phyloP scores from a whole-genome alignment of 768 basidiomycete species.

The Rhizopogon roseolus region DNA sequence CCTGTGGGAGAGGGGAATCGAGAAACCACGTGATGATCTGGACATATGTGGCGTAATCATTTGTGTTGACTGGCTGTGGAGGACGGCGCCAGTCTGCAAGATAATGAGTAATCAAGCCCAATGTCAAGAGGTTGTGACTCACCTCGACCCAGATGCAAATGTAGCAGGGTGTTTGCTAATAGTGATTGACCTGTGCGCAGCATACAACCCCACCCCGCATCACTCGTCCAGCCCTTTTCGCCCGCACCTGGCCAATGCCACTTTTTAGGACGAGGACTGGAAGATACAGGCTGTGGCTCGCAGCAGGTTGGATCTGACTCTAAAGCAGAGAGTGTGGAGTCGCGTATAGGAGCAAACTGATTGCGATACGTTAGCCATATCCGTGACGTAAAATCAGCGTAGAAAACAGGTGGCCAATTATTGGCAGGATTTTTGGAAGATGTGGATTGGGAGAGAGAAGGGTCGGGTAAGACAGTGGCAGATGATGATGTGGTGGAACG shows the following conservation, averaged over 20 bases:
- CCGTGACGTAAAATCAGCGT: conserved; percentile 82
- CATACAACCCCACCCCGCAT: conserved; percentile 93
- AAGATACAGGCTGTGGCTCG: conserved; percentile 29
- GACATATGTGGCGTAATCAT: conserved; percentile 81
- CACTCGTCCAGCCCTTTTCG: conserved; percentile 79
- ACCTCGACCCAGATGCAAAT: conserved; percentile 75
- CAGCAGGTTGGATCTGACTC: conserved; percentile 29
- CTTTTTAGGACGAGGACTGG: conserved; percentile 42
- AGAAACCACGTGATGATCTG: conserved; percentile 94
- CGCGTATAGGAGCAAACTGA: conserved; percentile 78
- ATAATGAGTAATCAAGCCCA: conserved; percentile 6
- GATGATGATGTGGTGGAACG: conserved; percentile 41
- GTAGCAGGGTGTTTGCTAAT: conserved; percentile 74
- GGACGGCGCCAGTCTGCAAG: conserved; percentile 81
- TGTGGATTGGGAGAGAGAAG: conserved; percentile 32
- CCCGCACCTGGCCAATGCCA: conserved; percentile 63
- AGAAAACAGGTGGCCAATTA: conserved; percentile 80
- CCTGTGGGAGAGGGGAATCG: conserved; percentile 77
- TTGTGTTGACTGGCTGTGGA: conserved; percentile 48
- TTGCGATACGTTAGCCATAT: conserved; percentile 93
- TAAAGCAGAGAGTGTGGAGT: conserved; percentile 44
- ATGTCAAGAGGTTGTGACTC: conserved; percentile 9
- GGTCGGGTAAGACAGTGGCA: conserved; percentile 18
- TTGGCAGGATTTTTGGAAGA: conserved; percentile 24
- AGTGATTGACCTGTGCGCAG: conserved; percentile 81